Evolutionary conservation across 345 rosid species (phyloP).

Genomic region (Acer campestre): DNA sequence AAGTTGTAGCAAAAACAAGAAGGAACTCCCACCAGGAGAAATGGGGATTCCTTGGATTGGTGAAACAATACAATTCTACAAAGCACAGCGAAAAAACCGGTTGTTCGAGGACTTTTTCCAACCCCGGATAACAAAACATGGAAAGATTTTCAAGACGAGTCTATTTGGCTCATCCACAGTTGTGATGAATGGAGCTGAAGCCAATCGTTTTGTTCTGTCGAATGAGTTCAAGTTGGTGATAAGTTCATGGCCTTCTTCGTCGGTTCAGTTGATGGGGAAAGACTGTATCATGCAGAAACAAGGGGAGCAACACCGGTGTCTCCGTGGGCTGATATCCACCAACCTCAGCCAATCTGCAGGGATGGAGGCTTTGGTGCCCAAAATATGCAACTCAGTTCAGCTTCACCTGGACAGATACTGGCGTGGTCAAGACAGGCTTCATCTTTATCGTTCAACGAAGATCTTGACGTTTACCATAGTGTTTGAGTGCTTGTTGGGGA

Average conservation of each 20-base stretch:
- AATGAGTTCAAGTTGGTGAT: slow-evolving; percentile 73
- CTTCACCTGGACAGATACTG: slow-evolving; percentile 51
- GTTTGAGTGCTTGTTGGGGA: slow-evolving; percentile 64
- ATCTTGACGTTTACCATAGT: slow-evolving; percentile 53
- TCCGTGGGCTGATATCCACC: slow-evolving; percentile 53
- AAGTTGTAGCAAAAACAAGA: slow-evolving; percentile 16
- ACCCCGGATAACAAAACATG: slow-evolving; percentile 61
- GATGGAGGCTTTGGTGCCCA: slow-evolving; percentile 55
- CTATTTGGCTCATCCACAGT: slow-evolving; percentile 72
- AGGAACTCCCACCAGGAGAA: slow-evolving; percentile 64
- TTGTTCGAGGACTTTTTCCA: slow-evolving; percentile 62
- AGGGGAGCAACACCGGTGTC: slow-evolving; percentile 53
- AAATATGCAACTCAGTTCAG: slow-evolving; percentile 47
- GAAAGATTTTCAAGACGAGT: slow-evolving; percentile 68
- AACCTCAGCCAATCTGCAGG: slow-evolving; percentile 41
- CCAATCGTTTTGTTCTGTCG: slow-evolving; percentile 59
- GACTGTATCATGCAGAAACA: slow-evolving; percentile 70
- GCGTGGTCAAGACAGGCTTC: slow-evolving; percentile 41
- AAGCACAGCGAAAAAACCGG: slow-evolving; percentile 58
- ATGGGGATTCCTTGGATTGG: slow-evolving; percentile 76
- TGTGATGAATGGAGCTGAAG: slow-evolving; percentile 67
- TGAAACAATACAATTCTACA: slow-evolving; percentile 69
- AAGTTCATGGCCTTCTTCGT: slow-evolving; percentile 80
- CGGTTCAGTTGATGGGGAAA: slow-evolving; percentile 72
- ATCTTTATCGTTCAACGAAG: slow-evolving; percentile 55